These are phyloP conservation scores for Aspergillus nanangensis DNA, from an alignment of 495 filamentous ascomycete species.

Conservation along the genomic window DNA sequence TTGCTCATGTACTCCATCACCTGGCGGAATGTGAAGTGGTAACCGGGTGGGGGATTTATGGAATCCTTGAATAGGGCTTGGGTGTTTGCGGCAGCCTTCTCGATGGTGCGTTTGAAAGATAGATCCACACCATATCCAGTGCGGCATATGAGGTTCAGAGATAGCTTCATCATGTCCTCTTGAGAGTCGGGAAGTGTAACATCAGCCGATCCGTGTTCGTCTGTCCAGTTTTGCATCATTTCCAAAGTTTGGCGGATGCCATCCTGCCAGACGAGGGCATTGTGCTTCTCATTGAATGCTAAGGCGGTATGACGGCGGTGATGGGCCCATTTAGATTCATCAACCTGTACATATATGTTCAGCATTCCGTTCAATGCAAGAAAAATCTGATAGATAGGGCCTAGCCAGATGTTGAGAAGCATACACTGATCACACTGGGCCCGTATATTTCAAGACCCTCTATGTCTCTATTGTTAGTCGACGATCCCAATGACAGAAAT, in stretches of 20 bases:
- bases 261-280: slow-evolving; percentile 40
- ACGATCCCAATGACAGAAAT: not conserved
- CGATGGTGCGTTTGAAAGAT: slow-evolving; percentile 5
- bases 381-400: too few species aligned
- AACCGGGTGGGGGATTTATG: slow-evolving; percentile 1
- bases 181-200: not conserved
- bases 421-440: slow-evolving; percentile 38
- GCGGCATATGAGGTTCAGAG: slow-evolving; percentile 37
- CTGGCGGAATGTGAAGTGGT: slow-evolving; percentile 6
- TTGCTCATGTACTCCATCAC: slow-evolving; percentile 10
- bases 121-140: slow-evolving; percentile 35
- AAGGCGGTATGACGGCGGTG: slow-evolving; percentile 38
- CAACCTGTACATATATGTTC: slow-evolving; percentile 14
- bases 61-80: slow-evolving; percentile 13
- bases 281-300: slow-evolving; percentile 47
- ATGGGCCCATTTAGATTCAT: slow-evolving; percentile 40
- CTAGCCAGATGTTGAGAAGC: not conserved
- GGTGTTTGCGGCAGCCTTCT: not conserved
- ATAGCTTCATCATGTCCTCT: slow-evolving; percentile 35
- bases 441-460: slow-evolving; percentile 42
- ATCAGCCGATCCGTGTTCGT: slow-evolving; percentile 11
- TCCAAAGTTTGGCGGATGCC: slow-evolving; percentile 18
- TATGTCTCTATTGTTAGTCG: slow-evolving; percentile 4
- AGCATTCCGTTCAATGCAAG: too few species aligned
- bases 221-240: slow-evolving; percentile 33